These are phyloP conservation scores for Scopulariopsis brevicaulis DNA, from an alignment of 2,329 filamentous ascomycete genomes.

Conservation along the genomic window DNA sequence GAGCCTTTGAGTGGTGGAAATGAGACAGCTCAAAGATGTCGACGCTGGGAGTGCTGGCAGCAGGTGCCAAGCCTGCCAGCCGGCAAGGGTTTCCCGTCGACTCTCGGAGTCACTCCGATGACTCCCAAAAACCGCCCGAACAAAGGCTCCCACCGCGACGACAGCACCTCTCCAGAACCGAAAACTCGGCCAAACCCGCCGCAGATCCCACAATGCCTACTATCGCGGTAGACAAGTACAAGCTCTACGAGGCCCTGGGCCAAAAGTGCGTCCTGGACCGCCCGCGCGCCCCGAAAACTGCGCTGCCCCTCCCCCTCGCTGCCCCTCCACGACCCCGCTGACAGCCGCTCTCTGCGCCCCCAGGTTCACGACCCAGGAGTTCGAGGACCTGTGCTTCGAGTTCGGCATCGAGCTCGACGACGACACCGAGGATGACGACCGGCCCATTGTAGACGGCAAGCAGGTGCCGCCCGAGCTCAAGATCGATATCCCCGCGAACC, in stretches of 20 bases:
- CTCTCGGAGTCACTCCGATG: not conserved
- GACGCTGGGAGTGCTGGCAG: not conserved
- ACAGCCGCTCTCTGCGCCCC: slow-evolving; percentile 3
- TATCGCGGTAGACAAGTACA: slow-evolving; percentile 91
- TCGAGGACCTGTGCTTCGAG: slow-evolving; percentile 96
- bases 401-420: slow-evolving; percentile 98
- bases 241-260: slow-evolving; percentile 85
- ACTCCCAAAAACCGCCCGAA: not conserved
- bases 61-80: not conserved
- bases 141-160: not conserved
- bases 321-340: slow-evolving; percentile 7
- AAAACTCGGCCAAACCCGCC: not conserved
- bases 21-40: not conserved
- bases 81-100: not conserved
- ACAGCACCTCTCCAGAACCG: not conserved
- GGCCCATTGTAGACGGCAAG: slow-evolving; percentile 63
- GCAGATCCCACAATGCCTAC: slow-evolving; percentile 63
- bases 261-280: slow-evolving; percentile 49
- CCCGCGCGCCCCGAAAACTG: slow-evolving; percentile 6
- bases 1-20: not conserved
- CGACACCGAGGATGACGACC: slow-evolving; percentile 64
- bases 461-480: slow-evolving; percentile 89
- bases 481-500: slow-evolving; percentile 95
- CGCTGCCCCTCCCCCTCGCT: slow-evolving; percentile 11
- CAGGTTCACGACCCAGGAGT: slow-evolving; percentile 84